Evolutionary conservation across 805 yeast species (phyloP).

Genomic region (Barnettozyma salicaria): DNA sequence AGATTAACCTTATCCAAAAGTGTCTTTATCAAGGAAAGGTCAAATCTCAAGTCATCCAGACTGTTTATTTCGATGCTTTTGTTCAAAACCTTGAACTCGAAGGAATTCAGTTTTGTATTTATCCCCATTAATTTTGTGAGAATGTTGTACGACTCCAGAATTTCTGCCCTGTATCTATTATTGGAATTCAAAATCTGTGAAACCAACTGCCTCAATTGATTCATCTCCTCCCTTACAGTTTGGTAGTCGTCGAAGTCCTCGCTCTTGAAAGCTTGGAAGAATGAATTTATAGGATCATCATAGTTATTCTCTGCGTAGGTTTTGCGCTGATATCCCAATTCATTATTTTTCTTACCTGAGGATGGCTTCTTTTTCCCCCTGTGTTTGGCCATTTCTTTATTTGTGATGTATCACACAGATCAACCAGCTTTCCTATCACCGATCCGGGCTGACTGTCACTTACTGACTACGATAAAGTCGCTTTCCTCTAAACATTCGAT

Average conservation of each 20-base stretch:
- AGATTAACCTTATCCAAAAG: slow-evolving; percentile 6
- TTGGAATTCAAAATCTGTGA: slow-evolving; percentile 6
- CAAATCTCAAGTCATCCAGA: slow-evolving; percentile 7
- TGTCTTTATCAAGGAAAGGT: slow-evolving; percentile 2
- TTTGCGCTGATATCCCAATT: not conserved
- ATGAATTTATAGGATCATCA: slow-evolving; percentile 7
- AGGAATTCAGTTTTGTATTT: slow-evolving; percentile 3
- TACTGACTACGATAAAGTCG: no score
- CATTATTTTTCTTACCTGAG: slow-evolving; percentile 1
- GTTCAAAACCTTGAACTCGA: slow-evolving; percentile 7
- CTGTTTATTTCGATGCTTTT: slow-evolving; percentile 6
- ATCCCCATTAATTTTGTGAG: slow-evolving; percentile 1
- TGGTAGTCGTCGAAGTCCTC: slow-evolving; percentile 8
- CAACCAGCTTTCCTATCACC: no score
- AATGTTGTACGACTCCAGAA: slow-evolving; percentile 8
- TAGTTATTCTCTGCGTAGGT: not conserved
- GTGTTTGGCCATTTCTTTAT: slow-evolving; percentile 7
- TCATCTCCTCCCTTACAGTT: slow-evolving; percentile 1
- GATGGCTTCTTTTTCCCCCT: slow-evolving; percentile 5
- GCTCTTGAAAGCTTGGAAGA: slow-evolving; percentile 4
- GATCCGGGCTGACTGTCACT: no score
- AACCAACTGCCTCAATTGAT: slow-evolving; percentile 5
- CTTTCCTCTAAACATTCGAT: not conserved
- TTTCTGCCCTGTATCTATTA: slow-evolving; percentile 8
- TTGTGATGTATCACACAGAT: no score